Evolutionary conservation across 306 rosid genomes (phyloP).

Genomic region (Corylus heterophylla): DNA sequence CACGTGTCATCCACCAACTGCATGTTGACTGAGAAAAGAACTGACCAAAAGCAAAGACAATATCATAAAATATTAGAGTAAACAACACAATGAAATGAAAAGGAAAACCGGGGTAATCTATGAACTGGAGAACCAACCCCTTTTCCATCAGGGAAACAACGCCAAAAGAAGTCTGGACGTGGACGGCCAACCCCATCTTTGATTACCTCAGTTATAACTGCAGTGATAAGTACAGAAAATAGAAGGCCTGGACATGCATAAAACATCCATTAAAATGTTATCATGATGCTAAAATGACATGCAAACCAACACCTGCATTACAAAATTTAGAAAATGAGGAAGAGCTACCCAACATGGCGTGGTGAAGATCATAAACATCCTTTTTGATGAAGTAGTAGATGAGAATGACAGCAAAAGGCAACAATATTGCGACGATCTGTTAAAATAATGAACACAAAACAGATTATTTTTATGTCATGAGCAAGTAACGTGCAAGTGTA

Average conservation of each 20-base stretch:
- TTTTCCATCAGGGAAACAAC: constrained; percentile 90
- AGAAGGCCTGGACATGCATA: constrained; percentile 70
- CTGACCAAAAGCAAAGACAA: constrained; percentile 15
- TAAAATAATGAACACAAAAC: constrained; percentile 7
- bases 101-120: constrained; percentile 5
- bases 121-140: constrained; percentile 49
- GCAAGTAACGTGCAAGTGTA: constrained; percentile 11
- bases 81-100: constrained; percentile 1
- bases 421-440: constrained; percentile 72
- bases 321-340: constrained; percentile 16
- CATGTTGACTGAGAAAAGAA: constrained; percentile 24
- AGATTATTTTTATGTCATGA: not conserved
- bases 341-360: constrained; percentile 71
- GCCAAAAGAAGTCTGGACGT: constrained; percentile 97
- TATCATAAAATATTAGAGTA: constrained; percentile 3
- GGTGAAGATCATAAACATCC: constrained; percentile 89
- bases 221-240: constrained; percentile 73
- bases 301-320: constrained; percentile 6
- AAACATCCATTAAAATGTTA: constrained; percentile 6
- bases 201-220: constrained; percentile 85
- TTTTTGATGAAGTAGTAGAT: constrained; percentile 67
- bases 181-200: constrained; percentile 95
- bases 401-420: constrained; percentile 57
- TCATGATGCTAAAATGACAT: not conserved
- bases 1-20: constrained; percentile 26